Evolutionary conservation across 805 yeast genomes (phyloP).

Genomic region (Kazachstania viticola): DNA sequence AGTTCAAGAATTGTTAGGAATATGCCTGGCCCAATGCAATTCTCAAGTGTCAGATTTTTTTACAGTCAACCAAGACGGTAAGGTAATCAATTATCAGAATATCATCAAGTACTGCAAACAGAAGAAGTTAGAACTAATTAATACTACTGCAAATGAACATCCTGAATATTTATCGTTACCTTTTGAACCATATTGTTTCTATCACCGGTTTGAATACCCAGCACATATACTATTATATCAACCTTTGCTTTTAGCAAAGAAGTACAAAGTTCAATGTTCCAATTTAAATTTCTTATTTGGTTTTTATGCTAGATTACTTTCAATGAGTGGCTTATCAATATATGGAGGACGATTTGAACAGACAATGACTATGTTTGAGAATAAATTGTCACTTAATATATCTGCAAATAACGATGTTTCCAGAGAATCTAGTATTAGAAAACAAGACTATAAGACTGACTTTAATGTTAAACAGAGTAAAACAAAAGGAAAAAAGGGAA

Average conservation of each 20-base stretch:
- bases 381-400: slow-evolving; percentile 3
- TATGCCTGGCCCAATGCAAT: slow-evolving; percentile 18
- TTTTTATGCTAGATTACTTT: slow-evolving; percentile 20
- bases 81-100: slow-evolving; percentile 9
- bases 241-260: slow-evolving; percentile 17
- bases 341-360: slow-evolving; percentile 16
- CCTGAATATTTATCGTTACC: slow-evolving; percentile 25
- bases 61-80: slow-evolving; percentile 1
- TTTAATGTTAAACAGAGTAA: too few relatives aligned
- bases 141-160: slow-evolving; percentile 20
- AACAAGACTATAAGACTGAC: too few relatives aligned
- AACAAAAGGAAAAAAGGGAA: too few relatives aligned
- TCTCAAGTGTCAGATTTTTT: slow-evolving; percentile 8
- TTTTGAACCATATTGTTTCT: slow-evolving; percentile 27
- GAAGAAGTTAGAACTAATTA: slow-evolving; percentile 15
- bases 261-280: slow-evolving; percentile 12
- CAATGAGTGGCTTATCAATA: slow-evolving; percentile 21
- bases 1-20: slow-evolving; percentile 18
- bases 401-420: too few relatives aligned
- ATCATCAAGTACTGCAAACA: slow-evolving; percentile 13
- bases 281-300: slow-evolving; percentile 22
- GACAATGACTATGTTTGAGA: slow-evolving; percentile 1
- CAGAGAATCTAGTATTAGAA: too few relatives aligned
- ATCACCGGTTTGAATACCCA: slow-evolving; percentile 25
- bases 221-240: slow-evolving; percentile 22